Evolutionary conservation across 2,329 filamentous ascomycete genomes (phyloP).

Genomic region (Colletotrichum godetiae): DNA sequence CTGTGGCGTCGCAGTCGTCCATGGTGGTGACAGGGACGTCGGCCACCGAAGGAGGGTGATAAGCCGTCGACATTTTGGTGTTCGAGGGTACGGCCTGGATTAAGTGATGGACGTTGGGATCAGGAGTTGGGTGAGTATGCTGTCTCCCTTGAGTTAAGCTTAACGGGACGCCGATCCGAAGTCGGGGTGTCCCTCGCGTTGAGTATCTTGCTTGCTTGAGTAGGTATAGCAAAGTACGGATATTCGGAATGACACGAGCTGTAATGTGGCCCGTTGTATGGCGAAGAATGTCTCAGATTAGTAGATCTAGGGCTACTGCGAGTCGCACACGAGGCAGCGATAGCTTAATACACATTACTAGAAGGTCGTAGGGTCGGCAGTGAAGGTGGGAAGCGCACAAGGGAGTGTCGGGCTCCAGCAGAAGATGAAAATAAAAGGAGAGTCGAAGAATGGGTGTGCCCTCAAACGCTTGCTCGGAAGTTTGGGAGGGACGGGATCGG

Average conservation of each 20-base stretch:
- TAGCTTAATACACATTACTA: slow-evolving; percentile 1
- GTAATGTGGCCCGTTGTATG: slow-evolving; percentile 1
- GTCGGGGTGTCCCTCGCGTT: background rate
- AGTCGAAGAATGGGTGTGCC: background rate
- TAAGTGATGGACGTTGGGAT: background rate
- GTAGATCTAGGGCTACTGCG: slow-evolving; percentile 6
- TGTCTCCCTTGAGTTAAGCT: background rate
- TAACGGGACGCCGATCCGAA: background rate
- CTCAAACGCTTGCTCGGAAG: background rate
- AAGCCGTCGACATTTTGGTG: slow-evolving; percentile 16
- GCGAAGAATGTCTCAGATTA: slow-evolving; percentile 22
- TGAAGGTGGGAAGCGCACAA: background rate
- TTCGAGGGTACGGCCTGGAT: background rate
- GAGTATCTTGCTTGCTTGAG: background rate
- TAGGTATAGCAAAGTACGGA: background rate
- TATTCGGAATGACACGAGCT: background rate
- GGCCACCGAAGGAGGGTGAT: slow-evolving; percentile 25
- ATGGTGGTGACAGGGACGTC: background rate
- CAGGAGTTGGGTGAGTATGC: background rate
- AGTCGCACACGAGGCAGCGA: slow-evolving; percentile 4
- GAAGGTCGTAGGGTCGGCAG: background rate
- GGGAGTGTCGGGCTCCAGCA: background rate
- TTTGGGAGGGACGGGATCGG: slow-evolving; percentile 17
- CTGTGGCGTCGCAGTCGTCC: background rate
- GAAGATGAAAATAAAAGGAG: background rate